Conservation (phyloP, 164 flowering plant genomes). For the Buxus sempervirens region DNA sequence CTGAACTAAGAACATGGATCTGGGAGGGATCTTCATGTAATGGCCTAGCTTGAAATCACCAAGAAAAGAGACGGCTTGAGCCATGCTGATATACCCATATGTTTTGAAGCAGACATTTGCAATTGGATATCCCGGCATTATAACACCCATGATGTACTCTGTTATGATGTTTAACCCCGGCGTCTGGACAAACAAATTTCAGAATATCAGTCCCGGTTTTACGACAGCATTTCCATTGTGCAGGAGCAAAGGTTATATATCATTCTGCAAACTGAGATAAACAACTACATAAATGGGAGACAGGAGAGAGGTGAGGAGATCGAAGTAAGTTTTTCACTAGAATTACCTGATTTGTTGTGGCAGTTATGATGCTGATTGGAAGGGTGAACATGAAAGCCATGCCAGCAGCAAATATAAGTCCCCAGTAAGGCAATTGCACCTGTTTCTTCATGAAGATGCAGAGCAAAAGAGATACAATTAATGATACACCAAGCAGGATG, state of each 20-base stretch:
- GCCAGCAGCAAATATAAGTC: conserved; percentile 54
- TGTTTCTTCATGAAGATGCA: conserved; percentile 57
- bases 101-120: conserved; percentile 25
- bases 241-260: too few relatives aligned
- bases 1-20: conserved; percentile 30
- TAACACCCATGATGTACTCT: conserved; percentile 23
- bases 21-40: conserved; percentile 35
- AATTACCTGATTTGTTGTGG: conserved; percentile 81
- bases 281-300: background rate
- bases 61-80: conserved; percentile 25
- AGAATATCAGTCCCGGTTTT: background rate
- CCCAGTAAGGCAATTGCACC: conserved; percentile 93
- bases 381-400: conserved; percentile 69
- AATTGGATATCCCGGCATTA: conserved; percentile 24
- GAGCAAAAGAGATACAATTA: conserved; percentile 45
- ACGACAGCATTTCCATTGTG: too few relatives aligned
- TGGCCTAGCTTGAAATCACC: conserved; percentile 34
- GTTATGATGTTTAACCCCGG: conserved; percentile 30
- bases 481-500: conserved; percentile 31
- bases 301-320: background rate
- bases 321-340: background rate
- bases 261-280: too few relatives aligned
- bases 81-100: conserved; percentile 23
- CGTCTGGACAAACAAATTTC: conserved; percentile 8
- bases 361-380: conserved; percentile 76